These are phyloP conservation scores for Saccharomyces eubayanus DNA, from an alignment of 805 yeast genomes.

Conservation along the genomic window DNA sequence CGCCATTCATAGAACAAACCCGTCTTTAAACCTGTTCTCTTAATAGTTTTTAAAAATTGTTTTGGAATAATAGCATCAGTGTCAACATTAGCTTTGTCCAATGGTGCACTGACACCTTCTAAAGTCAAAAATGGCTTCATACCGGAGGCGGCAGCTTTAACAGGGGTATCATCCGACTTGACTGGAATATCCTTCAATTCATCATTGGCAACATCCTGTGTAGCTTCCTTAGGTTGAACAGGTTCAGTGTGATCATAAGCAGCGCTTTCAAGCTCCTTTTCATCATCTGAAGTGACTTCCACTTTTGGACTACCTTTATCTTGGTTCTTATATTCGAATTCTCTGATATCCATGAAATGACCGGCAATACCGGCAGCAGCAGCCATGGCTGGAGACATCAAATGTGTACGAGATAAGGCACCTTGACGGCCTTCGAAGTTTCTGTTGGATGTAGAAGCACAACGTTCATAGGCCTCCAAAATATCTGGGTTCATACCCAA, in stretches of 20 bases:
- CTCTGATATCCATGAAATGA: conserved; percentile 83
- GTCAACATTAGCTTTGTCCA: conserved; percentile 91
- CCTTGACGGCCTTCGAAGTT: conserved; percentile 99
- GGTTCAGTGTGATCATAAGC: conserved; percentile 63
- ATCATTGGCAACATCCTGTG: conserved; percentile 43
- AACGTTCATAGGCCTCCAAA: conserved; percentile 87
- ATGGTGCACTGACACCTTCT: conserved; percentile 86
- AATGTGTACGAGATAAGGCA: conserved; percentile 88
- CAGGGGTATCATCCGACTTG: conserved; percentile 30
- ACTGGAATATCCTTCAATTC: conserved; percentile 59
- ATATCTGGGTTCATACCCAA: conserved; percentile 99
- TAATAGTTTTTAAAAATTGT: conserved; percentile 94
- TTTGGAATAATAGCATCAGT: conserved; percentile 98
- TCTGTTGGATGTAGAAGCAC: conserved; percentile 98
- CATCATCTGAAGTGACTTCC: conserved; percentile 34
- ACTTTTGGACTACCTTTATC: conserved; percentile 57
- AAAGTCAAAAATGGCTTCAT: conserved; percentile 69
- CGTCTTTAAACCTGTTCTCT: conserved; percentile 83
- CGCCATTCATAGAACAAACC: conserved; percentile 92
- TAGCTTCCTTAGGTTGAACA: conserved; percentile 44
- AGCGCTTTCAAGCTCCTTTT: conserved; percentile 52
- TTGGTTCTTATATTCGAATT: conserved; percentile 54
- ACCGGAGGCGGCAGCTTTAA: conserved; percentile 39
- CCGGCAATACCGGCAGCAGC: conserved; percentile 97
- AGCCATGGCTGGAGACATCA: conserved; percentile 99